These are phyloP conservation scores for Leucosporidium scottii DNA, from an alignment of 768 basidiomycete genomes.

Conservation along the genomic window DNA sequence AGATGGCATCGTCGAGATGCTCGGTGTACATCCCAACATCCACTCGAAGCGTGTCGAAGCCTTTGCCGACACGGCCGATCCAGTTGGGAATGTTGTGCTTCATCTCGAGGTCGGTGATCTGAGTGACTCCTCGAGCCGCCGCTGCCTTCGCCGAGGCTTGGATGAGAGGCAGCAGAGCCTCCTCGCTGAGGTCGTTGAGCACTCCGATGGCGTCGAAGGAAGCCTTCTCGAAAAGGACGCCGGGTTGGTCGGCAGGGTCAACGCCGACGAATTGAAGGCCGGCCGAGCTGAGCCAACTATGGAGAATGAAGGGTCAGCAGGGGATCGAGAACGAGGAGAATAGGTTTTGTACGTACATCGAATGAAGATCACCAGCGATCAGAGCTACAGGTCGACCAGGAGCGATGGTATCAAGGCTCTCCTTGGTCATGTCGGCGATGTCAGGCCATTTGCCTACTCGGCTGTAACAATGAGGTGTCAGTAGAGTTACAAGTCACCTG, in stretches of 20 bases:
- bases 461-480: neutral
- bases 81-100: constrained; percentile 32
- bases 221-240: constrained; percentile 34
- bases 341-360: neutral
- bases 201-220: constrained; percentile 29
- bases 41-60: constrained; percentile 27
- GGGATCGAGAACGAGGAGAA: no score
- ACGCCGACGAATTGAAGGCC: constrained; percentile 21
- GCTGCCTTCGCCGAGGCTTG: constrained; percentile 28
- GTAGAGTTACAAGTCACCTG: no score
- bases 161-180: constrained; percentile 25
- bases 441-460: constrained; percentile 30
- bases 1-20: constrained; percentile 29
- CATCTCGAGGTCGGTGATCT: constrained; percentile 39
- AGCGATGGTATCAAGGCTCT: constrained; percentile 20
- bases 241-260: constrained; percentile 27
- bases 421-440: constrained; percentile 12
- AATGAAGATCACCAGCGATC: constrained; percentile 34
- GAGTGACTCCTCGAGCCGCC: constrained; percentile 36
- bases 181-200: constrained; percentile 28
- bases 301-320: no score
- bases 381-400: constrained; percentile 28
- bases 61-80: constrained; percentile 19
- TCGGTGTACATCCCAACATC: constrained; percentile 33
- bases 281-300: constrained; percentile 24